These are phyloP conservation scores for Fusarium secorum DNA, from an alignment of 2,329 filamentous ascomycete species.

Conservation along the genomic window DNA sequence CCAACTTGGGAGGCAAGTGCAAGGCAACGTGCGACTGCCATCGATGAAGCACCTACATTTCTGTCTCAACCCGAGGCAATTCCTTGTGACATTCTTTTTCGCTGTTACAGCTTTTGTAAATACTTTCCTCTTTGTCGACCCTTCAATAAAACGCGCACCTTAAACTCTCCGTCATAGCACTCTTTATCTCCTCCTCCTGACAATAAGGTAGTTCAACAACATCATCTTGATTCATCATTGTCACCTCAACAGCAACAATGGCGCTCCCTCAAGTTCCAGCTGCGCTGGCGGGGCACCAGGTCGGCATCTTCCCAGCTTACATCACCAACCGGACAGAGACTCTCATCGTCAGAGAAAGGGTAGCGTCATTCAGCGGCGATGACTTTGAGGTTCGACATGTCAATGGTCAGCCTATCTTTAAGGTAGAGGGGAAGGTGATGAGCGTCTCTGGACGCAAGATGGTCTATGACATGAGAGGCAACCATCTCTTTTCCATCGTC, in stretches of 20 bases:
- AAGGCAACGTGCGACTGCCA: not conserved
- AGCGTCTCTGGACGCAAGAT: slow-evolving; percentile 64
- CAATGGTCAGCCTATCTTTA: slow-evolving; percentile 61
- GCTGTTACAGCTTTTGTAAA: not conserved
- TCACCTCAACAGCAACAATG: not conserved
- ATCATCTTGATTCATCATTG: not conserved
- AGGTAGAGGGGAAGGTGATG: slow-evolving; percentile 63
- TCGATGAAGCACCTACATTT: not conserved
- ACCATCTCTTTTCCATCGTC: slow-evolving; percentile 65
- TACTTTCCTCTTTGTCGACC: not conserved
- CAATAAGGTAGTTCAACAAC: not conserved
- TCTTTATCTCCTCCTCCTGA: not conserved
- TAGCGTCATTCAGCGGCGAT: slow-evolving; percentile 68
- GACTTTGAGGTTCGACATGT: slow-evolving; percentile 68
- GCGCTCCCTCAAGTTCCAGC: not conserved
- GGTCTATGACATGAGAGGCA: slow-evolving; percentile 60
- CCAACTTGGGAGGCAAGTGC: not conserved
- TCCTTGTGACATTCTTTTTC: not conserved
- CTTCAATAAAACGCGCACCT: not conserved
- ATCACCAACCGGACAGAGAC: slow-evolving; percentile 53
- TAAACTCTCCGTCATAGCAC: not conserved
- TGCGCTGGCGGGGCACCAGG: slow-evolving; percentile 38
- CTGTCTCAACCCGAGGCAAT: not conserved
- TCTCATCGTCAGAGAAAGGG: slow-evolving; percentile 67
- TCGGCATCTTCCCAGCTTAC: slow-evolving; percentile 52